Conservation (phyloP, 2,329 filamentous ascomycete species). For the Phymatotrichopsis omnivora region DNA sequence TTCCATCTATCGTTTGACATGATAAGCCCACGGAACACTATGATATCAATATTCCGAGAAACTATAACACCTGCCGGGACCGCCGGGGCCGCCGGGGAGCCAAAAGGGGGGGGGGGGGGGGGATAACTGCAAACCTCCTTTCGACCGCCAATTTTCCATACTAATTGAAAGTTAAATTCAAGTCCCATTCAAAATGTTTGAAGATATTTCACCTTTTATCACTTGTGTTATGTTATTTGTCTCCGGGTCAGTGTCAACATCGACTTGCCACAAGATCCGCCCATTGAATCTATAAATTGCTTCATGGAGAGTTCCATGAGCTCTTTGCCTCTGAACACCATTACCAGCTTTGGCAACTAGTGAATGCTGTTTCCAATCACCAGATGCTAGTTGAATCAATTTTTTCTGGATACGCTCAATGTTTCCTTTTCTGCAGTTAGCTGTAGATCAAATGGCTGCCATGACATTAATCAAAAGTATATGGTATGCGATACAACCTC, state of each 20-base stretch:
- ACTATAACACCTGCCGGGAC: too few relatives aligned
- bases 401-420: slow-evolving; percentile 13
- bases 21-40: too few relatives aligned
- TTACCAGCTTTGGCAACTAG: slow-evolving; percentile 1
- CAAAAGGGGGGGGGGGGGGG: too few relatives aligned
- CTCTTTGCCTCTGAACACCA: slow-evolving; percentile 8
- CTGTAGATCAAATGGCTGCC: not conserved
- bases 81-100: too few relatives aligned
- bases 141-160: slow-evolving; percentile 21
- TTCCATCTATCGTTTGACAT: slow-evolving; percentile 1
- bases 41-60: too few relatives aligned
- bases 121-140: slow-evolving; percentile 10
- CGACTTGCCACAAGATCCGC: slow-evolving; percentile 26
- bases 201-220: slow-evolving; percentile 12
- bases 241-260: slow-evolving; percentile 14
- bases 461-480: not conserved
- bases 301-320: slow-evolving; percentile 6
- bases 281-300: slow-evolving; percentile 20
- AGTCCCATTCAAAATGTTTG: not conserved
- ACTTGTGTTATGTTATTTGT: slow-evolving; percentile 1
- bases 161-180: slow-evolving; percentile 5
- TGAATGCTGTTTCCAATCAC: slow-evolving; percentile 17
- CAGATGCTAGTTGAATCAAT: slow-evolving; percentile 17
- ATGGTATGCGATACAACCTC: not conserved
- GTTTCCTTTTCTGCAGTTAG: slow-evolving; percentile 5